Evolutionary conservation across 345 rosid genomes (phyloP).

Genomic region (Streptanthus diversifolius): DNA sequence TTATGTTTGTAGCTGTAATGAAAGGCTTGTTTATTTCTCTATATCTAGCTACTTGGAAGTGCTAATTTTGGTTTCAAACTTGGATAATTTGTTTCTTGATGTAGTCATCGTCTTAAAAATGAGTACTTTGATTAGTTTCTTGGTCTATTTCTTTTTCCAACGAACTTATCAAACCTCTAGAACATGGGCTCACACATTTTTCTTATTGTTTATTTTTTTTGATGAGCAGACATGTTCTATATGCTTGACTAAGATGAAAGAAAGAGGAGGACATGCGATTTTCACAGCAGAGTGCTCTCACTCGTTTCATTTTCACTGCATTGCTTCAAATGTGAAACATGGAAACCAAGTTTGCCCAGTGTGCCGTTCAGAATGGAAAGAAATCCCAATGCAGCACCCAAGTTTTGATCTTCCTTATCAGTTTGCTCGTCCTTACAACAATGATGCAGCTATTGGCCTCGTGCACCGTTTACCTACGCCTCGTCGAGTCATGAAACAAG

Average conservation of each 20-base stretch:
- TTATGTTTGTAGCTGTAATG: neutral
- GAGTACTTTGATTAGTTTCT: neutral
- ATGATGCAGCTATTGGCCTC: conserved; percentile 54
- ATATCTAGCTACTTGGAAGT: neutral
- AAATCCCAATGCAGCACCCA: conserved; percentile 75
- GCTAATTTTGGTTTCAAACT: neutral
- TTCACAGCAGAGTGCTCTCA: conserved; percentile 96
- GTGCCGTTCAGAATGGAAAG: conserved; percentile 90
- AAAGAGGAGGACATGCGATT: conserved; percentile 82
- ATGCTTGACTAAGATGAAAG: conserved; percentile 85
- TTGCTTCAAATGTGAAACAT: conserved; percentile 79
- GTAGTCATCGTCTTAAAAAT: neutral
- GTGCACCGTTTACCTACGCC: conserved; percentile 52
- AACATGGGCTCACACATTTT: conserved; percentile 1
- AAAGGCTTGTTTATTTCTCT: conserved; percentile 11
- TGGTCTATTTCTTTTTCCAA: neutral
- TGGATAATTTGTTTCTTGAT: conserved; percentile 11
- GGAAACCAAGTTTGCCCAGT: conserved; percentile 89
- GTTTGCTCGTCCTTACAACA: conserved; percentile 39
- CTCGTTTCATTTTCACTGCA: conserved; percentile 94
- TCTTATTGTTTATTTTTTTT: neutral
- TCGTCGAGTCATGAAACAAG: conserved; percentile 51
- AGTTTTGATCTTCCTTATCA: conserved; percentile 43
- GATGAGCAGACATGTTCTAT: conserved; percentile 75
- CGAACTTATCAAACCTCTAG: neutral